These are phyloP conservation scores for Gardenia jasminoides DNA, from an alignment of 257 asterid species.

Conservation along the genomic window DNA sequence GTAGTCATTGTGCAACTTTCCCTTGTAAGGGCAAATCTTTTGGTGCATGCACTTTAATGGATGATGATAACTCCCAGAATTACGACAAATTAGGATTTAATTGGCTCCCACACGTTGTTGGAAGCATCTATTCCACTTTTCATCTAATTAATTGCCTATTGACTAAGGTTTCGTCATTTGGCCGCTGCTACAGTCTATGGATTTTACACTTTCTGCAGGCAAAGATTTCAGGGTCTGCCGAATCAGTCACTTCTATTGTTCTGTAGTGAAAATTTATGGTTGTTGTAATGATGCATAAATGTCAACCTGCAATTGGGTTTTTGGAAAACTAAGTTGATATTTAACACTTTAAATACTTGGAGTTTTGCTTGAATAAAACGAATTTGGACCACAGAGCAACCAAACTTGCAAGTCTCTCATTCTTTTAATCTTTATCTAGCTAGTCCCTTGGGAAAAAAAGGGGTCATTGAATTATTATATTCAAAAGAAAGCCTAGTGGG, in stretches of 20 bases:
- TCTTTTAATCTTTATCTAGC: background rate
- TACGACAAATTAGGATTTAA: background rate
- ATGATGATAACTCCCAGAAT: background rate
- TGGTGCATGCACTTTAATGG: background rate
- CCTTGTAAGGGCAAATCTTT: background rate
- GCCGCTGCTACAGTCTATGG: background rate
- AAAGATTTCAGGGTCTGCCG: background rate
- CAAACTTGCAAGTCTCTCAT: background rate
- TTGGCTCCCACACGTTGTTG: conserved; percentile 6
- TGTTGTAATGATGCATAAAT: background rate
- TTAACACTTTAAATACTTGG: background rate
- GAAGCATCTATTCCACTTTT: background rate
- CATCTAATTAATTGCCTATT: background rate
- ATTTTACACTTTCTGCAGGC: background rate
- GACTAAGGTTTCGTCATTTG: background rate
- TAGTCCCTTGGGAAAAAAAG: too few relatives aligned
- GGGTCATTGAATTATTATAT: background rate
- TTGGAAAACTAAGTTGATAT: background rate
- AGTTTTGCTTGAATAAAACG: background rate
- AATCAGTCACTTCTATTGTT: background rate
- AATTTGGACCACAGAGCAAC: background rate
- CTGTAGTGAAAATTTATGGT: background rate
- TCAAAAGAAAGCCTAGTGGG: background rate
- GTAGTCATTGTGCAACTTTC: background rate
- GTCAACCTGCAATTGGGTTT: background rate